Base-by-base conservation (phyloP, 2,329 filamentous ascomycete genomes). In the Epichloe sp. region DNA sequence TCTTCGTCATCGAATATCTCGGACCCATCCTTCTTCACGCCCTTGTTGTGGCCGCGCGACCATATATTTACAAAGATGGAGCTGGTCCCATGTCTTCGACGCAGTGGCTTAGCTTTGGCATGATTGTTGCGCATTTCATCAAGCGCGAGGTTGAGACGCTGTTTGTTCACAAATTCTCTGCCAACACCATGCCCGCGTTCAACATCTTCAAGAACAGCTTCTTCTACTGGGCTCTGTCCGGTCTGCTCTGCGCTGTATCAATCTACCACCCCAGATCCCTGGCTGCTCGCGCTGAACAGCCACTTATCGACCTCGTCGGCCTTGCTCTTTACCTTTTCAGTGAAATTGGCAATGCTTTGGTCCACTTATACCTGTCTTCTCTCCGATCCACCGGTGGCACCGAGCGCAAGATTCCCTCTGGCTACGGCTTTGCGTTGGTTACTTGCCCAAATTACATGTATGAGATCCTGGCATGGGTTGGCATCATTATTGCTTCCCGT, bases 391-490 rank as follows among this genome's bases (percentile, higher is more conserved):
- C 80, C 0, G 90, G 90, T 51, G 86, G 85, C 57, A 91, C 86
- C 1, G 88, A 94, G 65, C 80, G 91, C 53, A 89, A 88, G 59
- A 94, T 98, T 56, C 93, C 93, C 1, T 74, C 74, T 52, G 93
- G 93, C 26, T 80, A 91, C 53, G 88, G 90, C 34, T 97, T 96
- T 68, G 75, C 73, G 56, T 70, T 87, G 37, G 91, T 98, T 49
- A 98, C 93, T 12, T 95, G 90, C 72, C 93, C 93, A 42, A 98
- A 98, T 73, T 98, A 98, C 74, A 80, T 95, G 73, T 97, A 94
- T 60, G 93, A 98, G 71, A 76, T 86, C 6, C 67, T 95, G 38
- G 81, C 90, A 0, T 98, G 93, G 93, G 60, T 86, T 34, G 90
- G 89, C 26, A 76, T 97, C 51, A 83, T 86, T 58, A 65, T 95